A percentile compares a stretch with the other conserved stretches of the same genome.
These are phyloP conservation scores for Pinus tabuliformis DNA, from an alignment of 75 land plant species.

Conservation along the genomic window DNA sequence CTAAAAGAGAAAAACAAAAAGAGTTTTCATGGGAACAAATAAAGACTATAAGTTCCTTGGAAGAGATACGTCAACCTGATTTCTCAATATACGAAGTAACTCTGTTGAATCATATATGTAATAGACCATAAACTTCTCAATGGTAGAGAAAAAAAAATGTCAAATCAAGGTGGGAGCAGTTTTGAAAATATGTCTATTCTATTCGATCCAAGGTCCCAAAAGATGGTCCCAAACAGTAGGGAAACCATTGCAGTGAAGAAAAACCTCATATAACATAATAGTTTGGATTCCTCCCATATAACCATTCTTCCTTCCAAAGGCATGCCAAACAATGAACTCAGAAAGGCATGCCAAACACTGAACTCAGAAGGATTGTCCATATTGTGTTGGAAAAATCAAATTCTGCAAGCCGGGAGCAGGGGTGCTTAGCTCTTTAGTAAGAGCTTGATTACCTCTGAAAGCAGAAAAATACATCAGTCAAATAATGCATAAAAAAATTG, in stretches of 20 bases:
- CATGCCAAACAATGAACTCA: too few species aligned
- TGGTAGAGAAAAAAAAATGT: too few species aligned
- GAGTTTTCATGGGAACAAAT: too few species aligned
- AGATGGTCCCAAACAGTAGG: not conserved
- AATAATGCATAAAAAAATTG: too few species aligned
- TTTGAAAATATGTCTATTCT: not conserved
- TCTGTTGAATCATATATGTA: too few species aligned
- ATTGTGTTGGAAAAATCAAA: conserved; percentile 57
- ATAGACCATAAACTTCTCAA: too few species aligned
- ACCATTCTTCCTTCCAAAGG: conserved; percentile 75
- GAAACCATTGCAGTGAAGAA: too few species aligned
- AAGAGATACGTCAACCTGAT: too few species aligned
- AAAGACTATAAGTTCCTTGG: too few species aligned
- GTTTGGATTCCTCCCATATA: conserved; percentile 86
- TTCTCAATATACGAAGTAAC: too few species aligned
- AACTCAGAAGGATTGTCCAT: conserved; percentile 34
- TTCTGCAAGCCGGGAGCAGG: conserved; percentile 54
- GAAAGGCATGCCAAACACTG: conserved; percentile 70
- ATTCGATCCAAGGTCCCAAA: conserved; percentile 6
- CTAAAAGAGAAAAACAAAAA: too few species aligned
- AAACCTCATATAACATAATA: conserved; percentile 55
- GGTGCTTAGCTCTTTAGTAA: conserved; percentile 53
- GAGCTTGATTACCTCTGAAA: conserved; percentile 43
- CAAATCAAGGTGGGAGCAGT: too few species aligned
- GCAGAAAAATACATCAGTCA: not conserved